Evolutionary conservation across 106 monocot species (phyloP).

Genomic region (Gastrodia elata): DNA sequence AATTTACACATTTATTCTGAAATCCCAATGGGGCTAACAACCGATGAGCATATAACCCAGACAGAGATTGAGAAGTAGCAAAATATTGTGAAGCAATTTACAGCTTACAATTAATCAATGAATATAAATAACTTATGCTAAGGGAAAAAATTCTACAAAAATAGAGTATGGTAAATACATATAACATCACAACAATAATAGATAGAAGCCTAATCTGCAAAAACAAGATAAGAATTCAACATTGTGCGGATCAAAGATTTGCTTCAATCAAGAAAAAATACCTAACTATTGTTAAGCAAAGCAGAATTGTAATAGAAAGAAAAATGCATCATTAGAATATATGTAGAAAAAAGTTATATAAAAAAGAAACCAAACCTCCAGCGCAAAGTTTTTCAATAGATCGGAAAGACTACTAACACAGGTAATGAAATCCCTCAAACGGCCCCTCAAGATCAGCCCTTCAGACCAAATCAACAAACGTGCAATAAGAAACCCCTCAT

Average conservation of each 20-base stretch:
- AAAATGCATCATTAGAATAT: neutral
- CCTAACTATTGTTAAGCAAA: neutral
- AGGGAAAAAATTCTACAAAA: too few relatives aligned
- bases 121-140: too few relatives aligned
- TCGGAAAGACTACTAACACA: neutral
- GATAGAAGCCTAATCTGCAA: neutral
- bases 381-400: neutral
- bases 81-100: too few relatives aligned
- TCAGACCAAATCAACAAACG: constrained; percentile 2
- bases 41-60: too few relatives aligned
- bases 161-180: too few relatives aligned
- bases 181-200: neutral
- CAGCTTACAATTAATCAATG: too few relatives aligned
- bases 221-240: neutral
- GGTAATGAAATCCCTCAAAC: neutral
- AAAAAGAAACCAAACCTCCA: neutral
- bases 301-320: neutral
- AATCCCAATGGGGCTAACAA: too few relatives aligned
- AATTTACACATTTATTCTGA: too few relatives aligned
- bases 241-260: neutral
- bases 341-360: neutral
- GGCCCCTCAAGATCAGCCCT: too few relatives aligned
- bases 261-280: neutral
- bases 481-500: neutral
- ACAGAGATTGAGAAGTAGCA: too few relatives aligned